Percentiles rank a stretch among this genome's conserved stretches.
These are phyloP conservation scores for Vaccinium darrowii DNA, from an alignment of 148 eudicot genomes.

Conservation along the genomic window DNA sequence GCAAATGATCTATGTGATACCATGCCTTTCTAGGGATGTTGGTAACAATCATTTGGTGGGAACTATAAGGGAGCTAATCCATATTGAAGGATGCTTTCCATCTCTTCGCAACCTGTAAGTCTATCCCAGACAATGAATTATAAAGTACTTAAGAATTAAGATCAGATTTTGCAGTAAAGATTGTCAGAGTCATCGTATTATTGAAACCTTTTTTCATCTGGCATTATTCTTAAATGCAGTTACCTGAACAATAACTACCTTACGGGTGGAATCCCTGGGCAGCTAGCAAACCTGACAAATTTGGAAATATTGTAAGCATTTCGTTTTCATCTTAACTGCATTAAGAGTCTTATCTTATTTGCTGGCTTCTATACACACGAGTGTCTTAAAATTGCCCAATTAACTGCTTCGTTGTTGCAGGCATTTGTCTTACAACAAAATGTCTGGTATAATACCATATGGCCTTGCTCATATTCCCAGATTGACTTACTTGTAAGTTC, in stretches of 20 bases:
- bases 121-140: not conserved
- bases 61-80: conserved; percentile 92
- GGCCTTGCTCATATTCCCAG: conserved; percentile 76
- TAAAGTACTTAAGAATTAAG: conserved; percentile 2
- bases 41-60: conserved; percentile 93
- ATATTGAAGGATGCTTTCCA: conserved; percentile 93
- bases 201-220: conserved; percentile 13
- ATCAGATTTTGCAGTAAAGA: conserved; percentile 9
- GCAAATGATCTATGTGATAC: not conserved
- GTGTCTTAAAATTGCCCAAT: not conserved
- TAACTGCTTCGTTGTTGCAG: conserved; percentile 36
- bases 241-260: conserved; percentile 88
- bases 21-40: conserved; percentile 61
- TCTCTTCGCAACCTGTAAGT: conserved; percentile 91
- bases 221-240: conserved; percentile 32
- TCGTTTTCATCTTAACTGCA: not conserved
- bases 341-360: conserved; percentile 6
- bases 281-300: conserved; percentile 81
- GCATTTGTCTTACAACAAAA: conserved; percentile 83
- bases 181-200: not conserved
- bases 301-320: conserved; percentile 89
- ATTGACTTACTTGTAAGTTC: conserved; percentile 86
- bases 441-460: conserved; percentile 86
- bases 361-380: not conserved
- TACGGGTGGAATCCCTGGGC: conserved; percentile 90